phyloP scores from a whole-genome alignment of 2,329 filamentous ascomycete genomes.

The Xenoacremonium recifei region DNA sequence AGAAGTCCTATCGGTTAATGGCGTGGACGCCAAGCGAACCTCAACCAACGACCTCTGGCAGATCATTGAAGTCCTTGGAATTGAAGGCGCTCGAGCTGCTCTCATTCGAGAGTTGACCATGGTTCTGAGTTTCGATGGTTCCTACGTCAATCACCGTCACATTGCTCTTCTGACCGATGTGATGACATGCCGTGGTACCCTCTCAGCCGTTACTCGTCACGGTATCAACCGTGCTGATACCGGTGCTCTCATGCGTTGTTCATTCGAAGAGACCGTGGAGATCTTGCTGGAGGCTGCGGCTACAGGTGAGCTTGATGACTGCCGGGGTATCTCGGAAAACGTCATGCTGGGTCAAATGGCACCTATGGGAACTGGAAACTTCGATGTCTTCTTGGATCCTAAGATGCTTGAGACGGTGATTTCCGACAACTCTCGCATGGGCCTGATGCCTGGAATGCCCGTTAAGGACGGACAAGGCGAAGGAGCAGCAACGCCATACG shows the following conservation, averaged over 20 bases:
- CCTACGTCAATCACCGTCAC: slow-evolving; percentile 98
- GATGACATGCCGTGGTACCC: slow-evolving; percentile 91
- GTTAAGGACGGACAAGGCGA: slow-evolving; percentile 72
- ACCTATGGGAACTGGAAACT: slow-evolving; percentile 94
- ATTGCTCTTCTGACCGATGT: slow-evolving; percentile 93
- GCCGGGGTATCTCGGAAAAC: slow-evolving; percentile 97
- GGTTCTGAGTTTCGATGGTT: slow-evolving; percentile 97
- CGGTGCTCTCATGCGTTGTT: slow-evolving; percentile 97
- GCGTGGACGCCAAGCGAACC: slow-evolving; percentile 81
- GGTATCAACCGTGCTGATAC: slow-evolving; percentile 98
- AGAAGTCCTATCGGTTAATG: slow-evolving; percentile 80
- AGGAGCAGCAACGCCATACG: slow-evolving; percentile 92
- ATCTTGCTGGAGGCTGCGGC: slow-evolving; percentile 95
- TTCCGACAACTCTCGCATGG: slow-evolving; percentile 84
- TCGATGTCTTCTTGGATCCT: slow-evolving; percentile 89
- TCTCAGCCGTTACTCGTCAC: slow-evolving; percentile 96
- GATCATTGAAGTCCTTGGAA: slow-evolving; percentile 91
- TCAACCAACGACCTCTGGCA: slow-evolving; percentile 97
- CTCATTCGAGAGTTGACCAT: slow-evolving; percentile 85
- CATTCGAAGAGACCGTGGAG: slow-evolving; percentile 98
- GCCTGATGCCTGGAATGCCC: slow-evolving; percentile 76
- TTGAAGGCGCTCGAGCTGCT: slow-evolving; percentile 86
- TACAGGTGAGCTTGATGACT: slow-evolving; percentile 94
- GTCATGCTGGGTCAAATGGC: slow-evolving; percentile 97
- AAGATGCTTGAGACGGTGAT: slow-evolving; percentile 95